Evolutionary conservation across 805 yeast species (phyloP), one percentile per base, ranked within the genome.

Genomic region (Debaryomyces tyrocola): DNA sequence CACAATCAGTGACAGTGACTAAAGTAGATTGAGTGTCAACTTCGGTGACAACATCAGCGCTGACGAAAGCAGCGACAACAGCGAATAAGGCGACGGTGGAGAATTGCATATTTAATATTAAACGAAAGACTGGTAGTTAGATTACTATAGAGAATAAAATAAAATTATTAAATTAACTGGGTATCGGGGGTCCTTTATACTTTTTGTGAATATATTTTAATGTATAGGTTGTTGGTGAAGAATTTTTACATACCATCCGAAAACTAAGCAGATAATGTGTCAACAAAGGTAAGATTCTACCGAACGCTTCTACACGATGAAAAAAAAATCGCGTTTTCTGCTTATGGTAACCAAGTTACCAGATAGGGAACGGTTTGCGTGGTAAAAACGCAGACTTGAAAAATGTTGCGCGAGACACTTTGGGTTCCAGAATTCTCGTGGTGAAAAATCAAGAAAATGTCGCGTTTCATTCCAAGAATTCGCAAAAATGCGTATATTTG

Each of bases 1-100:
- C 75, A 64, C 77, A 73, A 44, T 64, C 57, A 53, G 73, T 68
- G 66, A 70, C 60, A 66, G 77, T 72, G 38, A 65, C 73, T 59
- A 70, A 63, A 54, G 73, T 67, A 52, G 73, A 61, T 44, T 60
- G 48, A 35, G 51, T 38, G 29, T 57, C 64, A 48, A 68, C 64
- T 40, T 54, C 60, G 59, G 72, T 63, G 53, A 58, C 52, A 51
- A 64, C 58, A 44, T 60, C 51, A 49, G 52, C 60, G 29, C 49
- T 48, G 51, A 58, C 68, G 47, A 59, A 47, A 51, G 65, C 66
- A 48, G 60, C 70, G 37, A 62, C 66, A 47, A 65, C 63, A 51
- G 72, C 68, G 59, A 66, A 50, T 60, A 62, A 58, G 46, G 69
- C 62, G 65, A 64, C 59, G 46, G 58, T 60, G 53, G 73, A 62